phyloP scores from a whole-genome alignment of 2,329 filamentous ascomycete genomes.

The Zopfia rhizophila region DNA sequence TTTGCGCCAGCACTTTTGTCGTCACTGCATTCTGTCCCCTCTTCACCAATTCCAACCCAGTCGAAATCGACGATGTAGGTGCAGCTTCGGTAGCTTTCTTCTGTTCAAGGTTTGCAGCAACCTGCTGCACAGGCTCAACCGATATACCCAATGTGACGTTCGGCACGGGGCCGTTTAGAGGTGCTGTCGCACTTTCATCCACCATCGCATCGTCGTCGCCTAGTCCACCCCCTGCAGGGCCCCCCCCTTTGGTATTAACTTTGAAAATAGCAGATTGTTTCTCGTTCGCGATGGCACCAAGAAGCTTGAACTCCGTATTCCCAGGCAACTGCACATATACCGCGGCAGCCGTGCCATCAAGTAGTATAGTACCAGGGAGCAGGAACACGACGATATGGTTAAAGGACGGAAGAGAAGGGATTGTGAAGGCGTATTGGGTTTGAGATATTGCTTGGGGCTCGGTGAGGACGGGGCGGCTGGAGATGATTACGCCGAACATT shows the following conservation, averaged over 20 bases:
- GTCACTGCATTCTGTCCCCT: constrained; percentile 58
- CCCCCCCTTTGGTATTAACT: constrained; percentile 60
- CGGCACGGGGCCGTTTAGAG: constrained; percentile 24
- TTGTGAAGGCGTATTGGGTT: constrained; percentile 73
- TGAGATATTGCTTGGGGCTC: constrained; percentile 65
- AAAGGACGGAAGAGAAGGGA: constrained; percentile 69
- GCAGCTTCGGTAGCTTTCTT: constrained; percentile 59
- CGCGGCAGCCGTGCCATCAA: constrained; percentile 80
- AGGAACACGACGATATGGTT: constrained; percentile 88
- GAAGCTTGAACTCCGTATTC: constrained; percentile 75
- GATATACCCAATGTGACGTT: constrained; percentile 80
- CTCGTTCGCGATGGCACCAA: constrained; percentile 88
- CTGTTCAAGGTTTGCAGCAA: constrained; percentile 74
- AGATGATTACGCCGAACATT: constrained; percentile 73
- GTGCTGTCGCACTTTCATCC: constrained; percentile 47
- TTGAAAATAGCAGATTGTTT: constrained; percentile 95
- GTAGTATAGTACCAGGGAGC: constrained; percentile 79
- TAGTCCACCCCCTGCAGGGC: constrained; percentile 49
- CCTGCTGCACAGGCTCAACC: constrained; percentile 78
- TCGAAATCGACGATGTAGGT: constrained; percentile 35
- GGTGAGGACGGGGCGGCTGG: constrained; percentile 69
- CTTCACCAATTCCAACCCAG: constrained; percentile 48
- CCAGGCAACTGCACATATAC: constrained; percentile 84
- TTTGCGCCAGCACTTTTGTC: constrained; percentile 85
- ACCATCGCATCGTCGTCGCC: constrained; percentile 60